phyloP scores from a whole-genome alignment of 2,329 filamentous ascomycete species.

The Botrytis fragariae region DNA sequence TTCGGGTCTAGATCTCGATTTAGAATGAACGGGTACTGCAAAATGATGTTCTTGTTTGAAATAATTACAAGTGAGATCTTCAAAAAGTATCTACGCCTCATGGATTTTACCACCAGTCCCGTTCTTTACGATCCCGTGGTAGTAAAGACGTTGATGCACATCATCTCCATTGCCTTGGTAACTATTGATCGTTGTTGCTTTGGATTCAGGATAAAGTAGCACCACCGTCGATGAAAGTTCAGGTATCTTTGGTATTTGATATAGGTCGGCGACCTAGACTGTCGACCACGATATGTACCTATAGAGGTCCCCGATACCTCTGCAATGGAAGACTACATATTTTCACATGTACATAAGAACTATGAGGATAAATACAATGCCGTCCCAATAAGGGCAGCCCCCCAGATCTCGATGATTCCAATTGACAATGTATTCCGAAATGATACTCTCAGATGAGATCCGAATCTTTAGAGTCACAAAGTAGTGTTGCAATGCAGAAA shows the following conservation, averaged over 20 bases:
- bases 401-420: not conserved
- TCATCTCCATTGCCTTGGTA: constrained; percentile 7
- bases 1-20: not conserved
- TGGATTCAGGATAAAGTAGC: constrained; percentile 10
- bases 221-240: constrained; percentile 4
- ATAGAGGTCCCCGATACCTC: constrained; percentile 12
- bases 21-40: not conserved
- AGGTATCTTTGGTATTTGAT: constrained; percentile 2
- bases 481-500: constrained; percentile 10
- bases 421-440: not conserved
- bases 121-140: constrained; percentile 2
- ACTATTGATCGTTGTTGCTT: not conserved
- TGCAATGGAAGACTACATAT: constrained; percentile 7
- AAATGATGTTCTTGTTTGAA: not conserved
- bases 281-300: constrained; percentile 12
- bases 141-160: constrained; percentile 16
- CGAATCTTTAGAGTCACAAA: not conserved
- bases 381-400: not conserved
- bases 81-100: not conserved
- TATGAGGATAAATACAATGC: not conserved
- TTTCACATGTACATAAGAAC: not conserved
- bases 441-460: constrained; percentile 1
- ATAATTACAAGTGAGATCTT: not conserved
- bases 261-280: constrained; percentile 18
- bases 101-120: not conserved